A percentile compares a stretch with the other conserved stretches of the same genome.
These are phyloP conservation scores for Sporothrix globosa DNA, from an alignment of 2,329 filamentous ascomycete species.

Conservation along the genomic window DNA sequence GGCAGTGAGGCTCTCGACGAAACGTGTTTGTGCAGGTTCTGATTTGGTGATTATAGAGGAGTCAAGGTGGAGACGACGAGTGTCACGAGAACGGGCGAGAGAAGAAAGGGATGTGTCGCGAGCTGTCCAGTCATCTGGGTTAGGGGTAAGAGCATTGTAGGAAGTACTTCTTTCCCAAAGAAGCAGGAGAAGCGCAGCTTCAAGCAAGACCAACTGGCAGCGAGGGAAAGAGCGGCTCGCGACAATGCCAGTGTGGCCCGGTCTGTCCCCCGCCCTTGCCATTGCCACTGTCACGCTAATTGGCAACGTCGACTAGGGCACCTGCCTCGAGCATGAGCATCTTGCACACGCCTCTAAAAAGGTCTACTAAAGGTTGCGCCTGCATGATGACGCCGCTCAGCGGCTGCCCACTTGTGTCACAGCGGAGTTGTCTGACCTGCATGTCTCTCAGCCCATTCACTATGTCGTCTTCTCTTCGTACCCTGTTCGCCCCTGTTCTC, in stretches of 20 bases:
- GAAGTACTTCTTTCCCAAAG: slow-evolving; percentile 4
- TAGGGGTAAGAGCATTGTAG: background rate
- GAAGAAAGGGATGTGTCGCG: background rate
- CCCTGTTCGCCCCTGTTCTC: background rate
- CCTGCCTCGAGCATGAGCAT: background rate
- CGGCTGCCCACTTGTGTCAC: background rate
- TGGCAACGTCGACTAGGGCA: background rate
- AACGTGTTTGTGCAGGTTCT: background rate
- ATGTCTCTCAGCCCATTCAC: slow-evolving; percentile 26
- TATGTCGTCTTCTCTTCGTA: background rate
- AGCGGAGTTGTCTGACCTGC: slow-evolving; percentile 13
- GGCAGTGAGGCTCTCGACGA: slow-evolving; percentile 3
- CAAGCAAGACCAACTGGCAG: background rate
- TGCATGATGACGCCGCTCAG: background rate
- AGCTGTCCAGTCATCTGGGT: background rate
- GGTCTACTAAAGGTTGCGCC: background rate
- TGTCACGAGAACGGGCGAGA: background rate
- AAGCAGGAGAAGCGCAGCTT: slow-evolving; percentile 16
- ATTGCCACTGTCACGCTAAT: background rate
- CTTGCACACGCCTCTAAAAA: background rate
- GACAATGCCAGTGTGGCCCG: background rate
- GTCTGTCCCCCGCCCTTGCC: background rate
- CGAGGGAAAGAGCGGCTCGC: slow-evolving; percentile 11
- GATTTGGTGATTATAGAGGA: background rate
- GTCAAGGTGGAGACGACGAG: background rate